Percentiles rank a stretch among this genome's conserved stretches.
Conservation (phyloP, 106 monocot genomes). For the Hemerocallis citrina region DNA sequence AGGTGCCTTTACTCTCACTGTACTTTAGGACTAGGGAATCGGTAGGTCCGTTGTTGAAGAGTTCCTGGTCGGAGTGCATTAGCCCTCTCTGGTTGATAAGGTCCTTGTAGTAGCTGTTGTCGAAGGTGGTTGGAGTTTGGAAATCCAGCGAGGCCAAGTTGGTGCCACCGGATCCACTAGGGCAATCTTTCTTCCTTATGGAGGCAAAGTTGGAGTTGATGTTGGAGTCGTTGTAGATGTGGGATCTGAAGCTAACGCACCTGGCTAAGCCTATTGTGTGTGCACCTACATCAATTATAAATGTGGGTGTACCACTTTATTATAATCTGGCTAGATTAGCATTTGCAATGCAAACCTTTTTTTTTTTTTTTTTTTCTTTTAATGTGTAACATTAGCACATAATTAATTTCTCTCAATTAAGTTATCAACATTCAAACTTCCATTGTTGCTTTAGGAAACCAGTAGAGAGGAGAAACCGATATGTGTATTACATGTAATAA, state of each 20-base stretch:
- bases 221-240: conserved; percentile 47
- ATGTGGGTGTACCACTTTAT: too few species aligned
- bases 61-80: conserved; percentile 42
- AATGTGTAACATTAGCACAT: too few species aligned
- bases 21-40: conserved; percentile 23
- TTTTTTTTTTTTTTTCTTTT: too few species aligned
- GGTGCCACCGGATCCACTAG: conserved; percentile 23
- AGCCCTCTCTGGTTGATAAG: conserved; percentile 29
- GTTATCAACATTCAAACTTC: too few species aligned
- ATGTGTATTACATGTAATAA: too few species aligned
- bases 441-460: too few species aligned
- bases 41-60: conserved; percentile 28
- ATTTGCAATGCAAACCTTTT: too few species aligned
- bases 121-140: conserved; percentile 19
- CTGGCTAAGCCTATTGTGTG: conserved; percentile 47
- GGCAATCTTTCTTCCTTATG: conserved; percentile 20
- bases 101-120: conserved; percentile 34
- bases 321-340: too few species aligned
- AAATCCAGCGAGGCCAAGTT: conserved; percentile 32
- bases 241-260: conserved; percentile 25
- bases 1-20: too few species aligned
- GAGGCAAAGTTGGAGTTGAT: conserved; percentile 29
- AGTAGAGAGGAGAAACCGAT: too few species aligned
- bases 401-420: too few species aligned
- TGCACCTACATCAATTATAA: conserved; percentile 33